Evolutionary conservation across 2,329 filamentous ascomycete genomes (phyloP).

Genomic region (Dactylellina sp.): DNA sequence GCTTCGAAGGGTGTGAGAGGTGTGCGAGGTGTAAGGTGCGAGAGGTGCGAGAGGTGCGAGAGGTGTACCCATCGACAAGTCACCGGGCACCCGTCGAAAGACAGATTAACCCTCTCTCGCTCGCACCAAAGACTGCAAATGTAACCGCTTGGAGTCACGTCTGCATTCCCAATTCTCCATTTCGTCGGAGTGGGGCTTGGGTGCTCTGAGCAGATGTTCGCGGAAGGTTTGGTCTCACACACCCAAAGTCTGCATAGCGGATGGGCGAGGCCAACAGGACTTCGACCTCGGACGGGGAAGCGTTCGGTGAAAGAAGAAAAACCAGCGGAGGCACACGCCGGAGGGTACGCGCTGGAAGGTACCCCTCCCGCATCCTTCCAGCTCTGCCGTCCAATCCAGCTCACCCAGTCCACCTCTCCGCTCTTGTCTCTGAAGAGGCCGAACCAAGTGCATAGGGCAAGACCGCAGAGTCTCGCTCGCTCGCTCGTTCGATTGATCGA

Average conservation of each 20-base stretch:
- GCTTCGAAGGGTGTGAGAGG: too few relatives aligned
- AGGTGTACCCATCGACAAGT: constrained; percentile 14
- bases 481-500: constrained; percentile 7
- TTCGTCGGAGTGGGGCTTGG: constrained; percentile 44
- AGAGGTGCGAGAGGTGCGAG: not conserved
- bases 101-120: not conserved
- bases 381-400: constrained; percentile 25
- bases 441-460: constrained; percentile 26
- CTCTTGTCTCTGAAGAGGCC: too few relatives aligned
- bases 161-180: constrained; percentile 13
- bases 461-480: too few relatives aligned
- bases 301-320: constrained; percentile 15
- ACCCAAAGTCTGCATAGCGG: constrained; percentile 6
- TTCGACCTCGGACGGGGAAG: constrained; percentile 3
- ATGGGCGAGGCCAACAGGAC: not conserved
- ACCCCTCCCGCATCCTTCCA: constrained; percentile 34
- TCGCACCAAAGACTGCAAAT: constrained; percentile 20
- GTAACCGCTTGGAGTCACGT: constrained; percentile 52
- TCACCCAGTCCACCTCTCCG: too few relatives aligned
- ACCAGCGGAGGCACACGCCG: not conserved
- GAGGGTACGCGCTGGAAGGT: constrained; percentile 19
- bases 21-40: constrained; percentile 14
- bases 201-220: constrained; percentile 38
- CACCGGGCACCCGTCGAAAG: constrained; percentile 24
- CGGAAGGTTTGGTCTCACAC: constrained; percentile 54